These are phyloP conservation scores for Craterostigma plantagineum DNA, from an alignment of 257 asterid species.

Conservation along the genomic window DNA sequence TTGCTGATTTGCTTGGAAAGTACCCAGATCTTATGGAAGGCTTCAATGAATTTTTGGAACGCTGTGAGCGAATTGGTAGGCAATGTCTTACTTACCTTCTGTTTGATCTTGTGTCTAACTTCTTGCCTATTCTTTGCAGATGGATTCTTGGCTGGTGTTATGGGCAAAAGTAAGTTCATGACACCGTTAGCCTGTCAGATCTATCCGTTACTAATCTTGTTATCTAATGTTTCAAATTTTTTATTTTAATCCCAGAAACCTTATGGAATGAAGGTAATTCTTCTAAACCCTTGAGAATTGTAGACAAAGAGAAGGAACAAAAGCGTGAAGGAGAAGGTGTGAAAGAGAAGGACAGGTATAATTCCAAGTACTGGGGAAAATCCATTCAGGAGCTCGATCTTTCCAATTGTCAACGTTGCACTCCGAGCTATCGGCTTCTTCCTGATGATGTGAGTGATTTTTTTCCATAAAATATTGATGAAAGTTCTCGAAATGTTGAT, in stretches of 20 bases:
- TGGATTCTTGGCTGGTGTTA: conserved; percentile 88
- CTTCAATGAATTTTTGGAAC: conserved; percentile 8
- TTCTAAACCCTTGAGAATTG: conserved; percentile 43
- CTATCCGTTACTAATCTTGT: neutral
- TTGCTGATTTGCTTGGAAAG: conserved; percentile 8
- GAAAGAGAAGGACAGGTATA: conserved; percentile 67
- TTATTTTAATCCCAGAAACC: conserved; percentile 33
- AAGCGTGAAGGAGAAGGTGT: conserved; percentile 70
- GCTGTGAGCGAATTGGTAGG: conserved; percentile 12
- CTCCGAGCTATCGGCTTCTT: conserved; percentile 94
- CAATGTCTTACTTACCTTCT: conserved; percentile 1
- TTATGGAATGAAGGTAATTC: conserved; percentile 68
- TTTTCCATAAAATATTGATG: conserved; percentile 5
- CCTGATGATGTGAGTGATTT: conserved; percentile 71
- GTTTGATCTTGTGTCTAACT: neutral
- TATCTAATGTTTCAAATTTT: neutral
- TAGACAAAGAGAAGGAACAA: conserved; percentile 70
- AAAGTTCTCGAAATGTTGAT: neutral
- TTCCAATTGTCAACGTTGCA: conserved; percentile 61
- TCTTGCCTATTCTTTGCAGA: conserved; percentile 31
- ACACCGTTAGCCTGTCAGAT: neutral
- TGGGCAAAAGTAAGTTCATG: conserved; percentile 66
- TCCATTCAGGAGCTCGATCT: conserved; percentile 98
- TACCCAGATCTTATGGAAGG: conserved; percentile 10
- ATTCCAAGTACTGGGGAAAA: conserved; percentile 76